Base-by-base conservation (phyloP, 192 early-diverging fungal genomes). In the Spinellus fusiger region DNA sequence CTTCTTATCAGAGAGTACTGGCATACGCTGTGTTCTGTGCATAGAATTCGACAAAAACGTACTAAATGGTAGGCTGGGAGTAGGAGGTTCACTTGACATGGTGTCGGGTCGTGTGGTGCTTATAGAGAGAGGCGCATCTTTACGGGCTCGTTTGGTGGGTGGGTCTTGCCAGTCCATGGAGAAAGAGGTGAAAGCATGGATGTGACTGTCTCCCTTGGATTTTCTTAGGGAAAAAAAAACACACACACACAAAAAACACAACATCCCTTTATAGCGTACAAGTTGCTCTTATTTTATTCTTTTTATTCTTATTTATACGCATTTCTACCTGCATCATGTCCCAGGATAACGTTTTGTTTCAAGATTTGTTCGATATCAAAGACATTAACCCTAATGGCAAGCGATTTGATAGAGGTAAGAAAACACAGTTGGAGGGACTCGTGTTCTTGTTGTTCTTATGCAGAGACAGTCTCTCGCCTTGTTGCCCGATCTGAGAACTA, bases 321-420 rank as follows among this genome's bases (percentile, higher is more conserved):
- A 44, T 18, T 44, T 18, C 40, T 18, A n/a, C 10, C 18, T n/a
- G 13, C 34, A 54, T 31, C 46, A 73, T 73, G 71, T 66, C 73
- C 23, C 57, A 80, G 65, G 86, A 93, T 76, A 87, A 80, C 79
- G 79, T 90, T 63, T 62, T 98, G 27, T 97, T 96, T 74, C 79
- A 78, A 50, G 93, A 92, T 64, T 88, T 90, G 44, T 95, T 95
- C 66, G 89, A 89, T 57, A 86, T 94, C 59, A 89, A 86, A 59
- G 91, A 96, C 66, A 75, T 94, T 33, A 89, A 96, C 78, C 84
- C 84, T 54, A 86, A 86, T 51, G 94, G 93, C 55, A 96, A 95
- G 68, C 89, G 90, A 62, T 98, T 98, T 64, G 94, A 96, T 71
- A 78, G 94, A 75, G 90, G 90, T 93, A 80, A 59, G 33, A 35